A percentile compares a stretch with the other conserved stretches of the same genome.
Evolutionary conservation across 1,284 basidiomycete genomes (phyloP).

Genomic region (Amylostereum chailletii): DNA sequence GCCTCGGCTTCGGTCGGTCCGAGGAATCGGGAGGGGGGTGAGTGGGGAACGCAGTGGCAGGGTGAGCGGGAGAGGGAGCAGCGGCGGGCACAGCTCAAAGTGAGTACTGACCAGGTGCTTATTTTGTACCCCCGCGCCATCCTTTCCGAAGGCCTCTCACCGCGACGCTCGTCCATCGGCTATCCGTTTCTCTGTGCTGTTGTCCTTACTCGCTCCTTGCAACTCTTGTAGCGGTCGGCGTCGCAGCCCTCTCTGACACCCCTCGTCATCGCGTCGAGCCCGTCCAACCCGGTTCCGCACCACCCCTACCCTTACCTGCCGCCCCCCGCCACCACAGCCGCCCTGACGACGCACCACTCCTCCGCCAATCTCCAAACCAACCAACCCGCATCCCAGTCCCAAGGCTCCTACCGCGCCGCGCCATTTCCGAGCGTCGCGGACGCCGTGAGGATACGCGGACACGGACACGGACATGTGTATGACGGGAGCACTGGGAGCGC

Average conservation of each 20-base stretch:
- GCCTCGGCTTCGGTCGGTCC: not conserved
- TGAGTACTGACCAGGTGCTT: not conserved
- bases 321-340: no score
- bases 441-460: not conserved
- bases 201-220: not conserved
- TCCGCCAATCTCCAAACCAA: not conserved
- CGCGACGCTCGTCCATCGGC: not conserved
- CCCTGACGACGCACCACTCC: no score
- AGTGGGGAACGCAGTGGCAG: not conserved
- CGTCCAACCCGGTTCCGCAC: not conserved
- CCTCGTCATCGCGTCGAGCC: not conserved
- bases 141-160: not conserved
- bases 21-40: not conserved
- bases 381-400: not conserved
- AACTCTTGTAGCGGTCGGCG: not conserved
- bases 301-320: no score
- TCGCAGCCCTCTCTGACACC: not conserved
- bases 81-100: not conserved
- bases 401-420: not conserved
- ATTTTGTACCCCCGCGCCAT: not conserved
- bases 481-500: not conserved
- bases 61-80: not conserved
- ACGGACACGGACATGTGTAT: not conserved
- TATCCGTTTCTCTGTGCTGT: not conserved
- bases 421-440: not conserved